Percentiles rank a stretch among this genome's conserved stretches.
Conservation (phyloP, 2,329 filamentous ascomycete genomes). For the Aspergillus aculeatus region DNA sequence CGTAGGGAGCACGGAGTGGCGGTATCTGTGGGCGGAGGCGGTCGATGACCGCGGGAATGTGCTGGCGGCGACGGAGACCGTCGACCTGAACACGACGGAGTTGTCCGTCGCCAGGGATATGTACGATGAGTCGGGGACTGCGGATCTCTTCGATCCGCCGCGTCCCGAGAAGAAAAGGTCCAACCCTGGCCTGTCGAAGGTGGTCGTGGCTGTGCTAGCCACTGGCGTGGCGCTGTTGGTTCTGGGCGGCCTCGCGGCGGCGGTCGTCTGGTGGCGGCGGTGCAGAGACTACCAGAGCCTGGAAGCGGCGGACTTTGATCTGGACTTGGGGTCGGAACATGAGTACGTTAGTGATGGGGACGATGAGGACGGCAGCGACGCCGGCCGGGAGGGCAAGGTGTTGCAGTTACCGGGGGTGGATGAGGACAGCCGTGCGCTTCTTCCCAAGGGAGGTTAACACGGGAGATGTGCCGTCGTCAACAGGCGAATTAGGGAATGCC, state of each 20-base stretch:
- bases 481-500: too few relatives aligned
- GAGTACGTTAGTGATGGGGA: not conserved
- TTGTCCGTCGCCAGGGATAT: not conserved
- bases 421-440: not conserved
- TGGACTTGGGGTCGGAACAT: not conserved
- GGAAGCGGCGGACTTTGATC: slow-evolving; percentile 1
- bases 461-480: too few relatives aligned
- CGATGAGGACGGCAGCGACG: not conserved
- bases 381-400: not conserved
- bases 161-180: not conserved
- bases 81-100: not conserved
- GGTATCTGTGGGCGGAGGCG: not conserved
- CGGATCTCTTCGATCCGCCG: not conserved
- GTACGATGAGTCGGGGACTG: not conserved
- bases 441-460: not conserved
- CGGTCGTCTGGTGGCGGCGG: not conserved
- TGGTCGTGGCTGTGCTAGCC: not conserved
- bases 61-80: not conserved
- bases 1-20: not conserved
- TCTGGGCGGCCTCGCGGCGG: not conserved
- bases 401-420: not conserved
- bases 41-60: not conserved
- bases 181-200: not conserved
- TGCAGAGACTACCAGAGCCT: not conserved
- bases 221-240: not conserved